Percentiles rank a stretch among this genome's conserved stretches.
phyloP scores from a whole-genome alignment of 2,329 filamentous ascomycete genomes.

The Monosporascus sp. region DNA sequence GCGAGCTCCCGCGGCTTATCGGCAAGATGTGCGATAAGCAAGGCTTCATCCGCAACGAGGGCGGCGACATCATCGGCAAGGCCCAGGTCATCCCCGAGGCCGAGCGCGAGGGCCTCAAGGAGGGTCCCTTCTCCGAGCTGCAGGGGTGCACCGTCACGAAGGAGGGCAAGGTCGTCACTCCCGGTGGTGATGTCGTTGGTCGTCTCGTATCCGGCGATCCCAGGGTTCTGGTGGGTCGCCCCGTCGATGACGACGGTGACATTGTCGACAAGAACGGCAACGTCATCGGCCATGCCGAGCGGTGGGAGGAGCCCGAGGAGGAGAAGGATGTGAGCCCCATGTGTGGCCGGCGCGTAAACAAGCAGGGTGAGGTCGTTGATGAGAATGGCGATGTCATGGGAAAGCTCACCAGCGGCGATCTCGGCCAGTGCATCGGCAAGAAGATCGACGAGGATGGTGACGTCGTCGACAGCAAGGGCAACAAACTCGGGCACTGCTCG shows the following conservation, averaged over 20 bases:
- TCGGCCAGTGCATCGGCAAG: constrained; percentile 60
- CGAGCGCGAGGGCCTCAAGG: constrained; percentile 57
- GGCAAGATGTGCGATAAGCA: constrained; percentile 68
- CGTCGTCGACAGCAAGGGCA: constrained; percentile 63
- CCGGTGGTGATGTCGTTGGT: constrained; percentile 66
- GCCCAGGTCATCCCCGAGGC: constrained; percentile 64
- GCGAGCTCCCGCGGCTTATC: constrained; percentile 56
- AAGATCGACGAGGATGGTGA: constrained; percentile 67
- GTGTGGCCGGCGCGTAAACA: constrained; percentile 50
- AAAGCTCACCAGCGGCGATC: constrained; percentile 63
- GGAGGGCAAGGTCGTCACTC: constrained; percentile 63
- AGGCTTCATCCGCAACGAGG: constrained; percentile 67
- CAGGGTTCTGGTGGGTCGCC: constrained; percentile 66
- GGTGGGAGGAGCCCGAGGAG: constrained; percentile 52
- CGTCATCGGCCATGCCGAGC: constrained; percentile 50
- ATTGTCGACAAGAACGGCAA: constrained; percentile 72
- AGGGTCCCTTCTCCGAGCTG: constrained; percentile 65
- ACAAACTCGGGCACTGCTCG: constrained; percentile 62
- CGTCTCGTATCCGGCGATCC: constrained; percentile 64
- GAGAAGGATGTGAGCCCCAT: constrained; percentile 48
- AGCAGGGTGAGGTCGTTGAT: constrained; percentile 54
- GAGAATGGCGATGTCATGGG: constrained; percentile 57
- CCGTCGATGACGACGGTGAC: constrained; percentile 77
- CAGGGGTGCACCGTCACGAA: constrained; percentile 61
- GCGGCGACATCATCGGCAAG: constrained; percentile 63